Conservation (phyloP, 768 basidiomycete species). For the Pisolithus albus region DNA sequence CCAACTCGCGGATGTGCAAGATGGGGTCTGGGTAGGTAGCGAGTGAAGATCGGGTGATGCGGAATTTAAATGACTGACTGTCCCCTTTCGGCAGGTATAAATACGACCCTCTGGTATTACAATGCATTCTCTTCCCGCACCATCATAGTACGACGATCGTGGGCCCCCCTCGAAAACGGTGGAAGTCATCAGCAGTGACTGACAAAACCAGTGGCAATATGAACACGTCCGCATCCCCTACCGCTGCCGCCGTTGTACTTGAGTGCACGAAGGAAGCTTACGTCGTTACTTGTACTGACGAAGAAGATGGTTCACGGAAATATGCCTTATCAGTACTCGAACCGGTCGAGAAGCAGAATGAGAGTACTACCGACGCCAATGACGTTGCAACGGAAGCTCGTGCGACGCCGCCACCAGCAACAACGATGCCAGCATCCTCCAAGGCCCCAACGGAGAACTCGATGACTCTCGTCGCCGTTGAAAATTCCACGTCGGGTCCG, state of each 20-base stretch:
- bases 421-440: no score
- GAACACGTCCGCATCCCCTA: constrained; percentile 3
- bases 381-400: no score
- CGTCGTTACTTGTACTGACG: constrained; percentile 11
- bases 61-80: not conserved
- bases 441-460: no score
- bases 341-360: constrained; percentile 1
- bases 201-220: constrained; percentile 7
- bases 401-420: no score
- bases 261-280: constrained; percentile 19
- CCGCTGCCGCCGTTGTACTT: constrained; percentile 20
- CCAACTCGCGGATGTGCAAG: constrained; percentile 23
- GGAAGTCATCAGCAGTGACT: constrained; percentile 16
- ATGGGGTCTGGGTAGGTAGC: constrained; percentile 39
- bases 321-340: constrained; percentile 17
- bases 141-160: constrained; percentile 11
- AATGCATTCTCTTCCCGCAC: constrained; percentile 39
- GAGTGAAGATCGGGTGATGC: not conserved
- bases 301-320: constrained; percentile 1
- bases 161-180: constrained; percentile 20
- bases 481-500: no score
- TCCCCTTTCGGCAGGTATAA: constrained; percentile 37
- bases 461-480: no score
- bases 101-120: constrained; percentile 40
- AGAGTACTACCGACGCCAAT: no score